A percentile compares a stretch with the other conserved stretches of the same genome.
Conservation (phyloP, 495 filamentous ascomycete genomes). For the Antarctomyces pellizariae region DNA sequence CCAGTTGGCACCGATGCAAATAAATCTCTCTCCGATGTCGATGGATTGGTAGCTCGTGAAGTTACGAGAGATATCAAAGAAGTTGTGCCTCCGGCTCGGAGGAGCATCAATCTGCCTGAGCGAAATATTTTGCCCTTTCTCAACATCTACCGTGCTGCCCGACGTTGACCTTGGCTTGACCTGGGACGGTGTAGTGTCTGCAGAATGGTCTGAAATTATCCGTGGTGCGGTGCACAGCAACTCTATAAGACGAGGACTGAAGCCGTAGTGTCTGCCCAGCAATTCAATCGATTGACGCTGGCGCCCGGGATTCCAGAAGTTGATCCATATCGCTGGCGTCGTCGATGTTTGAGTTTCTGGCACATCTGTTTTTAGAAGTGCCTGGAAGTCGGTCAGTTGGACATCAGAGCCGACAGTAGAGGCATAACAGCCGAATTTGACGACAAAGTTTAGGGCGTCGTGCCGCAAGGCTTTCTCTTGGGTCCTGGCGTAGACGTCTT, state of each 20-base stretch:
- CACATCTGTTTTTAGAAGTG: constrained; percentile 12
- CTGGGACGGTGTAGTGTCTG: neutral
- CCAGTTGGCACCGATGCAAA: constrained; percentile 67
- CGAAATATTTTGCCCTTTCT: neutral
- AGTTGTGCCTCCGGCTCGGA: constrained; percentile 3
- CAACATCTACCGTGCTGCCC: neutral
- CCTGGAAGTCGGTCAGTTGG: constrained; percentile 17
- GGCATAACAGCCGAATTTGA: constrained; percentile 43
- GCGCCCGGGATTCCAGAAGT: constrained; percentile 46
- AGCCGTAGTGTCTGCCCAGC: constrained; percentile 34
- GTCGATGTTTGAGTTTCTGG: neutral
- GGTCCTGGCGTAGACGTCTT: constrained; percentile 19
- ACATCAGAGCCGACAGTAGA: constrained; percentile 41
- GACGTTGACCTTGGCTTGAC: neutral
- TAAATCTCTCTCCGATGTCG: constrained; percentile 15
- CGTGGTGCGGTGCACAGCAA: constrained; percentile 21
- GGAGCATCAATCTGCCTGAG: neutral
- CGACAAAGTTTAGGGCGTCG: constrained; percentile 35
- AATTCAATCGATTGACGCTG: constrained; percentile 29
- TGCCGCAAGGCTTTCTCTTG: constrained; percentile 16
- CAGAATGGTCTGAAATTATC: neutral
- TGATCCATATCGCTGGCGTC: constrained; percentile 17
- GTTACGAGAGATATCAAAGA: constrained; percentile 8
- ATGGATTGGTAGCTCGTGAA: constrained; percentile 19
- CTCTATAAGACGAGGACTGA: constrained; percentile 40